Evolutionary conservation across 257 asterid genomes (phyloP).

Genomic region (Rhazya stricta): DNA sequence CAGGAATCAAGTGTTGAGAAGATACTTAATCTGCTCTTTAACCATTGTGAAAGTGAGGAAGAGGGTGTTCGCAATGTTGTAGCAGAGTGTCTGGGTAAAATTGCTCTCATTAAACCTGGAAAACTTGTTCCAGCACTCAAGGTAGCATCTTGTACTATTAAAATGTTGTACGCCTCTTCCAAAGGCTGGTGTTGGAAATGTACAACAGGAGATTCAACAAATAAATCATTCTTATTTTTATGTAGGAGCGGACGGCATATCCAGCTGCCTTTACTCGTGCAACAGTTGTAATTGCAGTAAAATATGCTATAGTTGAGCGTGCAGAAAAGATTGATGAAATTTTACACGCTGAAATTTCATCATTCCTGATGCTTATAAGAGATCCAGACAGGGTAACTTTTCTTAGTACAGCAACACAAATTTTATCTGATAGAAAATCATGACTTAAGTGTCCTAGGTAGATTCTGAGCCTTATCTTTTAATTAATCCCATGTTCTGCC

Average conservation of each 20-base stretch:
- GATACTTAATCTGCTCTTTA: constrained; percentile 81
- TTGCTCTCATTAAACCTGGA: constrained; percentile 92
- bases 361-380: constrained; percentile 90
- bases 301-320: constrained; percentile 93
- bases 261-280: constrained; percentile 96
- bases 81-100: constrained; percentile 97
- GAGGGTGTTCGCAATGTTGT: constrained; percentile 99
- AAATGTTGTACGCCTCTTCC: neutral
- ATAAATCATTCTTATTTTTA: constrained; percentile 18
- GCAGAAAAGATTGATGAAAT: constrained; percentile 91
- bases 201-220: constrained; percentile 9
- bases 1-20: constrained; percentile 90
- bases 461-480: neutral
- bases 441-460: neutral
- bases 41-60: constrained; percentile 99
- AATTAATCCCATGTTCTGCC: constrained; percentile 21
- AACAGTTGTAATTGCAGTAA: constrained; percentile 88
- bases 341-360: constrained; percentile 74
- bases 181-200: neutral
- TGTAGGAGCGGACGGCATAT: constrained; percentile 77
- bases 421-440: neutral
- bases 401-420: constrained; percentile 1
- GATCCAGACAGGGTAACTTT: constrained; percentile 80
- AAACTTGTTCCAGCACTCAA: constrained; percentile 96
- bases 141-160: constrained; percentile 38